Evolutionary conservation across 495 filamentous ascomycete species (phyloP).

Genomic region (Gamarada debralockiae): DNA sequence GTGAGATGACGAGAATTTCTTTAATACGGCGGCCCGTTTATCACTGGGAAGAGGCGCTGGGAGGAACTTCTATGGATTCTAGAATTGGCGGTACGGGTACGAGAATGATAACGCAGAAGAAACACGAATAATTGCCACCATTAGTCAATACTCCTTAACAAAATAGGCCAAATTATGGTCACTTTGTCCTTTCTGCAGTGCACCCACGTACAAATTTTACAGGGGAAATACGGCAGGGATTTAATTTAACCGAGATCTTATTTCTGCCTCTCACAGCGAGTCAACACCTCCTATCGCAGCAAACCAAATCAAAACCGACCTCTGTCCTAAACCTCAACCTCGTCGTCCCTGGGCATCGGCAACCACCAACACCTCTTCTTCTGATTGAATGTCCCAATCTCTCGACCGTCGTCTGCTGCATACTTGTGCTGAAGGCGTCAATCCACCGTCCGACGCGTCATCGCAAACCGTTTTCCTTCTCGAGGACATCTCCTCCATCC

Average conservation of each 20-base stretch:
- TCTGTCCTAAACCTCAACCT: slow-evolving; percentile 2
- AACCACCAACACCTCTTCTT: slow-evolving; percentile 5
- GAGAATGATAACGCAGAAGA: too few relatives aligned
- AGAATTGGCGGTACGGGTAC: too few relatives aligned
- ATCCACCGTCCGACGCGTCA: slow-evolving; percentile 17
- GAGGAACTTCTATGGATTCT: too few relatives aligned
- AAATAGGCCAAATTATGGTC: too few relatives aligned
- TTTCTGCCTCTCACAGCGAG: background rate
- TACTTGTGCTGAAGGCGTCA: slow-evolving; percentile 12
- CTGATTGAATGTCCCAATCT: slow-evolving; percentile 14
- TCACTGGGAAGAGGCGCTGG: too few relatives aligned
- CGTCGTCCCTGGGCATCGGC: slow-evolving; percentile 8
- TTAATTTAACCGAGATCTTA: slow-evolving; percentile 8
- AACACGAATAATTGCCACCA: too few relatives aligned
- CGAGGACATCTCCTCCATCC: slow-evolving; percentile 41
- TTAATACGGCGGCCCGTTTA: background rate
- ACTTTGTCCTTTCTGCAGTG: too few relatives aligned
- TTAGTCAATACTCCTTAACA: background rate
- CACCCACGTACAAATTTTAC: background rate
- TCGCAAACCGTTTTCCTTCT: slow-evolving; percentile 25
- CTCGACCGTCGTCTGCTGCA: slow-evolving; percentile 6
- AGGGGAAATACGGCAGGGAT: slow-evolving; percentile 1
- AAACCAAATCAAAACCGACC: slow-evolving; percentile 8
- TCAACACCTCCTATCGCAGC: slow-evolving; percentile 17
- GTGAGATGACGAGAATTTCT: too few relatives aligned